Base-by-base conservation (phyloP, 2,329 filamentous ascomycete species). In the Cercospora janseana region DNA sequence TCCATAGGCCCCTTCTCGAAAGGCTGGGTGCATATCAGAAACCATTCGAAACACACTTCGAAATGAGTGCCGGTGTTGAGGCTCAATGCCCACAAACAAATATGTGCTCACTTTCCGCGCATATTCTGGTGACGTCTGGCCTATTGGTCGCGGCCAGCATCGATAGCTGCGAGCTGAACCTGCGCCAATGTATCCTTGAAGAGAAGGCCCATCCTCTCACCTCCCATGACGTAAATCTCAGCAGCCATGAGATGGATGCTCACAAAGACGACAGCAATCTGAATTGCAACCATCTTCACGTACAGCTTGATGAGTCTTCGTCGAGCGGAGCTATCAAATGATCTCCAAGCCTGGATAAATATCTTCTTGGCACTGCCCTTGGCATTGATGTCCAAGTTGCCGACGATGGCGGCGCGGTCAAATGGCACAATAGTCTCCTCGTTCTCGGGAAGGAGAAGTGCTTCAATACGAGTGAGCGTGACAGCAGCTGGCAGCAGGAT, bases 381-480 rank as follows among this genome's bases (percentile, higher is more conserved):
- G 47, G 86, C 88, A 52, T 82, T 84, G n/a, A 89, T 75, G 42
- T 89, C 78, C 52, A 81, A 79, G n/a, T 87, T 83, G 27, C 60
- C 63, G 57, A 85, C 81, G 21, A 92, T 81, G 66, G 83, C 86
- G 23, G 85, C 85, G 58, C 90, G 87, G 75, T 97, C 92, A 63
- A 97, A 95, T 24, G 88, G 85, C 27, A 97, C 84, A 57, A 96
- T 87, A 20, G 88, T 83, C 71, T 94, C 86, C 59, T 90, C 80
- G 13, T 88, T 83, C 52, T 88, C 85, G 0, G 89, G 81, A 2
- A 97, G 81, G 60, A 95, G 82, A 41, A 88, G 92, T 5, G 91
- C 90, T 67, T 95, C 89, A 27, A 95, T 83, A 56, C 92, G 88
- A 58, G 86, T 78, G 52, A 95, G 81, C 16, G 88, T 80, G 24